Conservation (phyloP, 441 rosid species). For the Erysimum cheiri region DNA sequence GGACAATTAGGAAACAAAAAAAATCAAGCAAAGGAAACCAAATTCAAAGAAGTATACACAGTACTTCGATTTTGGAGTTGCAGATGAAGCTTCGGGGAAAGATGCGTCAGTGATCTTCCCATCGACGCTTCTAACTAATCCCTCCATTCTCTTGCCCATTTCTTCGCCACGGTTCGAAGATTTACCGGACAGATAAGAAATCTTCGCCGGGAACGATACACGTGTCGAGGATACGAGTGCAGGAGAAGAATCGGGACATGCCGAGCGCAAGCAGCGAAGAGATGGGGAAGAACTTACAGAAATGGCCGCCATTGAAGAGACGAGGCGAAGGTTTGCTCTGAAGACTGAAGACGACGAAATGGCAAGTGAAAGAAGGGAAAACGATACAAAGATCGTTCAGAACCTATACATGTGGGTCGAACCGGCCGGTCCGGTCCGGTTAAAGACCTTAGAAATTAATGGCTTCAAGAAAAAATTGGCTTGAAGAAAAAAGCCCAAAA, state of each 20-base stretch:
- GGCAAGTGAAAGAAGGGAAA: not conserved
- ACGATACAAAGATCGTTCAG: not conserved
- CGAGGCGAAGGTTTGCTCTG: not conserved
- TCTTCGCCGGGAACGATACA: slow-evolving; percentile 23
- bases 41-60: slow-evolving; percentile 1
- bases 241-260: slow-evolving; percentile 34
- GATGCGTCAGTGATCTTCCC: slow-evolving; percentile 42
- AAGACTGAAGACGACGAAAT: slow-evolving; percentile 28
- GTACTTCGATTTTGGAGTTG: slow-evolving; percentile 46
- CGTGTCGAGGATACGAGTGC: slow-evolving; percentile 36
- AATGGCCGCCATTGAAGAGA: slow-evolving; percentile 50
- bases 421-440: not conserved
- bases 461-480: no score
- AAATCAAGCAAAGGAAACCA: not conserved
- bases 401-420: not conserved
- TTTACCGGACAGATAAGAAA: slow-evolving; percentile 29
- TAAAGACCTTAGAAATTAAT: not conserved
- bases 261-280: slow-evolving; percentile 19
- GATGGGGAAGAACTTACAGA: slow-evolving; percentile 28
- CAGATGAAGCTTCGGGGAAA: slow-evolving; percentile 44
- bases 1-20: not conserved
- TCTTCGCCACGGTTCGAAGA: slow-evolving; percentile 19
- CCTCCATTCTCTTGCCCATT: slow-evolving; percentile 32
- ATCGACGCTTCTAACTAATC: slow-evolving; percentile 46
- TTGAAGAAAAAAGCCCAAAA: slow-evolving; percentile 31